Evolutionary conservation across 2,329 filamentous ascomycete species (phyloP), one percentile per base, ranked within the genome.

Genomic region (Aphanoascus verrucosus): DNA sequence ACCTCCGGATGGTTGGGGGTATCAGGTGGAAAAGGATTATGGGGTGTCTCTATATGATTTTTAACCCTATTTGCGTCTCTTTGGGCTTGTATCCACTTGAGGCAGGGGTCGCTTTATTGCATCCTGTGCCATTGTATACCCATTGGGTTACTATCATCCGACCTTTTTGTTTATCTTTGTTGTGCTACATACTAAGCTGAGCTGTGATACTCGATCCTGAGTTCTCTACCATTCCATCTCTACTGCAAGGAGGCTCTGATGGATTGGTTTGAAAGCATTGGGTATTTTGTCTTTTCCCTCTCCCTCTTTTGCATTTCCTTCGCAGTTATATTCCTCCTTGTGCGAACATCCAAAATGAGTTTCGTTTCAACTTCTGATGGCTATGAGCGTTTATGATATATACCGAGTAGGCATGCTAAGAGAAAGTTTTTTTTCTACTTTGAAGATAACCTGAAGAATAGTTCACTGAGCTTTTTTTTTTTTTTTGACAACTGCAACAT

Each of bases 11-110:
- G 69, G 69, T 61, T 74, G 34, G 72, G 72, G 5, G 71, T 74
- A 17, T 73, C 71, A 55, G 71, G 71, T 20, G 72, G 72, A 28
- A 65, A 69, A 53, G 71, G 71, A 4, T 63, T 74, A 34, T 74
- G 72, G 67, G 71, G 71, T 4, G 72, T 74, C 46, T 60, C 67
- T 8, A 56, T 72, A 57, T 72, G 49, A 50, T 43, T 19, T 9
- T 37, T 5, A 12, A 5, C 5, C 15, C n/a, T 35, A 14, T 5
- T 5, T 5, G 17, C 28, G 14, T 46, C 19, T 20, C 20, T 15
- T 41, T 15, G 7, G 12, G 38, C 8, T 41, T 3, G 14, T 9
- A 37, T n/a, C 12, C n/a, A 3, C 3, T 37, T 11, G 5, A 3
- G 11, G 35, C 12, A 11, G 35, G 35, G 9, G 5, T 37, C 35